Evolutionary conservation across 2,329 filamentous ascomycete species (phyloP).

Genomic region (Blastomyces emzantsi): DNA sequence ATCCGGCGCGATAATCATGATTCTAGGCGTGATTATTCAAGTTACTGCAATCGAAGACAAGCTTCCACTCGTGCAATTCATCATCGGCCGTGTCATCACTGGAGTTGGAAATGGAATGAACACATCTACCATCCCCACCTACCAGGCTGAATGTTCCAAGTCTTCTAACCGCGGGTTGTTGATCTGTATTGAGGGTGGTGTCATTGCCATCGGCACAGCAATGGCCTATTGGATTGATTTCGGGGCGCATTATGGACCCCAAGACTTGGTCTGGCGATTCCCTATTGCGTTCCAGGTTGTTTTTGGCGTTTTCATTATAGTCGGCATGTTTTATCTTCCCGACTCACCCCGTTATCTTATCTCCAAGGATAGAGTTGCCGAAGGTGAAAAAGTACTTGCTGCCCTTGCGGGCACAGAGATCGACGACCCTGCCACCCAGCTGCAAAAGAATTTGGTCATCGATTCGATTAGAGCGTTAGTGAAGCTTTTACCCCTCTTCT

Average conservation of each 20-base stretch:
- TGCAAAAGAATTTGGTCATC: conserved; percentile 39
- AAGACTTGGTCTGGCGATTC: conserved; percentile 35
- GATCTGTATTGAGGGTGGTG: conserved; percentile 46
- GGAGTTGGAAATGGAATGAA: conserved; percentile 46
- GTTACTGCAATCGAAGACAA: conserved; percentile 14
- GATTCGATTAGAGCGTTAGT: conserved; percentile 42
- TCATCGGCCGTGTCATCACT: conserved; percentile 40
- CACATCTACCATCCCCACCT: conserved; percentile 41
- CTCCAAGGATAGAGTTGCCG: conserved; percentile 30
- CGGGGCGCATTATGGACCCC: conserved; percentile 23
- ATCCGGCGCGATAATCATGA: conserved; percentile 44
- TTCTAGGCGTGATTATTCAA: conserved; percentile 22
- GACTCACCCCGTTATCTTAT: conserved; percentile 27
- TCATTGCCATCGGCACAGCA: conserved; percentile 37
- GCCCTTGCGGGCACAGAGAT: conserved; percentile 37
- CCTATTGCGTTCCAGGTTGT: conserved; percentile 42
- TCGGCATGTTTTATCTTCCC: conserved; percentile 29
- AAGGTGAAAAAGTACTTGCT: conserved; percentile 38
- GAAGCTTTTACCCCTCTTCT: conserved; percentile 29
- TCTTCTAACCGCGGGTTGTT: conserved; percentile 48
- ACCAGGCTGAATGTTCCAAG: conserved; percentile 40
- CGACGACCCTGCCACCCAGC: conserved; percentile 42
- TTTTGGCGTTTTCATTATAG: conserved; percentile 36
- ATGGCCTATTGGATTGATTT: conserved; percentile 41
- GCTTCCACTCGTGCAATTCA: conserved; percentile 39